Evolutionary conservation across 2,329 filamentous ascomycete genomes (phyloP).

Genomic region (Aspergillus intermedius): DNA sequence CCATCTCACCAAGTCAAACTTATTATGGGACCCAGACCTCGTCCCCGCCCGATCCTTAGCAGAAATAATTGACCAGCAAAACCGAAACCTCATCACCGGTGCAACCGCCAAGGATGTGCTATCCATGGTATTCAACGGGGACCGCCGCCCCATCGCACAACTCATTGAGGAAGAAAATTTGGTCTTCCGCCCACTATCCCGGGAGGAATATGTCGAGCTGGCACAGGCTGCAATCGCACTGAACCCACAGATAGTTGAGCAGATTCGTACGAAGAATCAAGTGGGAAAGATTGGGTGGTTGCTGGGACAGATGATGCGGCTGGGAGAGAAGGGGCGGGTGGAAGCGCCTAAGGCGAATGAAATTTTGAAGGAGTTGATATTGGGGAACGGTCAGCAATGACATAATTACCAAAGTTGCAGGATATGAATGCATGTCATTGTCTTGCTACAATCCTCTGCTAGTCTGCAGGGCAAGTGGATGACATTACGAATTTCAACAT

Average conservation of each 20-base stretch:
- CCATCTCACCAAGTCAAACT: slow-evolving; percentile 50
- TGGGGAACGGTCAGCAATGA: slow-evolving; percentile 7
- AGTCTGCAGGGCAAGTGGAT: too few relatives aligned
- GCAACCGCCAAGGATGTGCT: slow-evolving; percentile 57
- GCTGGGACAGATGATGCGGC: slow-evolving; percentile 62
- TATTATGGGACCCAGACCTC: slow-evolving; percentile 32
- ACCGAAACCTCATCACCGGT: slow-evolving; percentile 44
- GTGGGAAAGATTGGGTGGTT: slow-evolving; percentile 62
- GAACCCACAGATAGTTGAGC: slow-evolving; percentile 53
- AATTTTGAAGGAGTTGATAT: slow-evolving; percentile 46
- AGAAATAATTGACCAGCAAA: slow-evolving; percentile 39
- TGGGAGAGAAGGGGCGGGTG: slow-evolving; percentile 54
- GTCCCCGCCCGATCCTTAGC: slow-evolving; percentile 41
- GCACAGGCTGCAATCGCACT: slow-evolving; percentile 49
- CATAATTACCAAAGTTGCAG: not conserved
- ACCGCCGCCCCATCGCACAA: slow-evolving; percentile 42
- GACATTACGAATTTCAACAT: too few relatives aligned
- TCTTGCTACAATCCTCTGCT: too few relatives aligned
- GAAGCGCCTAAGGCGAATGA: slow-evolving; percentile 55
- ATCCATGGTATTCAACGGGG: slow-evolving; percentile 47
- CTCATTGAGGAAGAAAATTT: slow-evolving; percentile 55
- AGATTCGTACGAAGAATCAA: slow-evolving; percentile 55
- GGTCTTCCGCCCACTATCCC: slow-evolving; percentile 48
- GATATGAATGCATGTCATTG: slow-evolving; percentile 1
- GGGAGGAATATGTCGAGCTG: slow-evolving; percentile 50